These are phyloP conservation scores for Macadamia tetraphylla DNA, from an alignment of 164 flowering plant species.

Conservation along the genomic window DNA sequence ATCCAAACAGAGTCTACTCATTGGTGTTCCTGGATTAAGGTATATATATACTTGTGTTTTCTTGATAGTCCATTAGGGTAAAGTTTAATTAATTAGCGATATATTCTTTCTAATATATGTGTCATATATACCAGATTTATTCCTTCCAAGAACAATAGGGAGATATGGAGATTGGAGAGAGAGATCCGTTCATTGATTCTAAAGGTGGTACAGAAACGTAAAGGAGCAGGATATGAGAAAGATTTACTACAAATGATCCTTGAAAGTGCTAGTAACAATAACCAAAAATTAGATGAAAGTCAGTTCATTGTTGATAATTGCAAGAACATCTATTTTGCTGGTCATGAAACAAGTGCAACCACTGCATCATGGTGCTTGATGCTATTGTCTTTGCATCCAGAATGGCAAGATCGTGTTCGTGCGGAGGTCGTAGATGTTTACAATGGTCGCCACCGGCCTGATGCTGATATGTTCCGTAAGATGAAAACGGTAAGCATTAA, in stretches of 20 bases:
- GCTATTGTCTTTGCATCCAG: neutral
- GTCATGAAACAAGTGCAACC: neutral
- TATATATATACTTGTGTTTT: neutral
- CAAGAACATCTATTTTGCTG: conserved; percentile 1
- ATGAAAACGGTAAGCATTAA: neutral
- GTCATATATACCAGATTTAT: neutral
- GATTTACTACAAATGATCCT: too few relatives aligned
- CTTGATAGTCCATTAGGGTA: neutral
- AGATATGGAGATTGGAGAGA: neutral
- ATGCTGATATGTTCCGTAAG: neutral
- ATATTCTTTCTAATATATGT: too few relatives aligned
- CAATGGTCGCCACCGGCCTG: neutral
- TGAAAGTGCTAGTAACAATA: too few relatives aligned
- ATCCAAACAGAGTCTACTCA: neutral
- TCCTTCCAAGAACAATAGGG: conserved; percentile 4
- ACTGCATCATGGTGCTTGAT: neutral
- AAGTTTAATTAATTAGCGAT: neutral
- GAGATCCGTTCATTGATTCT: neutral
- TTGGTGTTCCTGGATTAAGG: neutral
- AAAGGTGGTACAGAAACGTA: neutral
- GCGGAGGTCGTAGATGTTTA: neutral
- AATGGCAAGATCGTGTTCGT: conserved; percentile 4
- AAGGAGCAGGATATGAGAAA: too few relatives aligned
- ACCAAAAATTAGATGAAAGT: too few relatives aligned
- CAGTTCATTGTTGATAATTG: conserved; percentile 6